A percentile compares a stretch with the other conserved stretches of the same genome.
These are phyloP conservation scores for Exidia glandulosa DNA, from an alignment of 768 basidiomycete genomes.

Conservation along the genomic window DNA sequence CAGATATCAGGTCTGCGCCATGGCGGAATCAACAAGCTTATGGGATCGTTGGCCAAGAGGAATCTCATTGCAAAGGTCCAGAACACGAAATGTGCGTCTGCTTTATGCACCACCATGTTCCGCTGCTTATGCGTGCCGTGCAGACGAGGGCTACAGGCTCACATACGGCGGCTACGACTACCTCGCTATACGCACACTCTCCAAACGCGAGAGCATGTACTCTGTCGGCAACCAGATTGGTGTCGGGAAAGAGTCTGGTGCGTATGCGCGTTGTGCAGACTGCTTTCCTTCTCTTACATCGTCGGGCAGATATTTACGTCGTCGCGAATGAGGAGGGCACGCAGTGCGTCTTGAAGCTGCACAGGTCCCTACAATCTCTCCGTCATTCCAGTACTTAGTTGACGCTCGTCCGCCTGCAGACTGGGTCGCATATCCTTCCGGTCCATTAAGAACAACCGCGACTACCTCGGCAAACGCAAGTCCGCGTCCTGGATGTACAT, in stretches of 20 bases:
- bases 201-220: constrained; percentile 76
- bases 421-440: constrained; percentile 97
- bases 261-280: constrained; percentile 8
- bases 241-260: constrained; percentile 95
- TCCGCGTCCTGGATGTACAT: constrained; percentile 99
- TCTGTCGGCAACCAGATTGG: constrained; percentile 97
- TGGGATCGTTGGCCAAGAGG: constrained; percentile 84
- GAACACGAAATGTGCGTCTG: constrained; percentile 77
- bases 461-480: constrained; percentile 91
- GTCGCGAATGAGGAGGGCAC: constrained; percentile 78
- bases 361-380: constrained; percentile 48
- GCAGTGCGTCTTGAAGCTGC: constrained; percentile 86
- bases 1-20: constrained; percentile 88
- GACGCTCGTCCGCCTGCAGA: constrained; percentile 28
- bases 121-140: neutral
- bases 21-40: constrained; percentile 87
- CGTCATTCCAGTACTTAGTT: neutral
- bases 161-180: constrained; percentile 99
- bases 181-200: constrained; percentile 85
- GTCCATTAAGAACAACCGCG: constrained; percentile 90
- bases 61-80: constrained; percentile 84
- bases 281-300: neutral
- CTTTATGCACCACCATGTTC: neutral
- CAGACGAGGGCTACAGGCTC: constrained; percentile 93
- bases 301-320: constrained; percentile 65